Base-by-base conservation (phyloP, 805 yeast genomes). In the Kodamaea fukazawae region DNA sequence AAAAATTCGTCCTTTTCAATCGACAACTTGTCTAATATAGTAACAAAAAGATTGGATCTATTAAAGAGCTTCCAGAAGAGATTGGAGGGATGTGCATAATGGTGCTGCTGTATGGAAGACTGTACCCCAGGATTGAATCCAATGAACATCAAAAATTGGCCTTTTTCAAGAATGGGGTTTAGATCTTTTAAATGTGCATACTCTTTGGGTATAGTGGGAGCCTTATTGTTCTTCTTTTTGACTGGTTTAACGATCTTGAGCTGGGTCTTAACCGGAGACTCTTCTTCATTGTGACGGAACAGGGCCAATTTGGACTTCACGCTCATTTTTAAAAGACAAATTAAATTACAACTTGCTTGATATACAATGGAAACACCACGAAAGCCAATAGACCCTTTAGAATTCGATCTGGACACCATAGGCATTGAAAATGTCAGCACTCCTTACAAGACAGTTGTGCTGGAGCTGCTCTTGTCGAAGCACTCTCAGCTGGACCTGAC, bases 41-140 rank as follows among this genome's bases (percentile, higher is more conserved):
- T 46, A 3, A 41, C 36, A 4, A 79, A 66, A 4, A 81, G 49
- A 4, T 73, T 67, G 7, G 82, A 68, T 43, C 75, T 75, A 51
- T 73, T 73, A 48, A 83, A 59, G 23, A 83, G 57, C 43, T 72
- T 77, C 90, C 90, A 84, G 53, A 85, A 84, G 26, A 71, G 54
- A 50, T 84, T 84, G 9, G 85, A 70, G 13, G 63, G 75, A 53
- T 85, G 90, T 0, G 91, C 91, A 55, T 80, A 84, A 51, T 83
- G 78, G 53, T 83, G 90, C 25, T 84, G 88, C 7, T 61, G 55
- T 13, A 60, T 48, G 0, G 86, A 75, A 1, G 89, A 81, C 49
- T 70, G 71, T 3, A 78, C 57, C 2, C 90, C 86, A 0, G 93
- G 93, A 50, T 84, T 84, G 63, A 71, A 82, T 1, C 93, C 93